A percentile compares a stretch with the other conserved stretches of the same genome.
These are phyloP conservation scores for Rhynchosporium agropyri DNA, from an alignment of 2,329 filamentous ascomycete species.

Conservation along the genomic window DNA sequence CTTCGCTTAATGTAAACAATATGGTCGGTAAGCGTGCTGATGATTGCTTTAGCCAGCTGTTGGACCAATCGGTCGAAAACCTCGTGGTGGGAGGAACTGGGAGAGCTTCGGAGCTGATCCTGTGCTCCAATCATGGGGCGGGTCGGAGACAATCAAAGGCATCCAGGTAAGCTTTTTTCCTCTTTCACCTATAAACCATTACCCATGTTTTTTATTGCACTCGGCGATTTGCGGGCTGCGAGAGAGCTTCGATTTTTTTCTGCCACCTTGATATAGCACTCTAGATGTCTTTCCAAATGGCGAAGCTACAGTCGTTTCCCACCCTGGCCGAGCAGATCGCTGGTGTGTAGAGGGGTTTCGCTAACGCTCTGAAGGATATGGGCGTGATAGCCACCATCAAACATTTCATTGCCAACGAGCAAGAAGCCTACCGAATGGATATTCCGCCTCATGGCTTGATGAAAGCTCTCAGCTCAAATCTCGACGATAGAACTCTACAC, in stretches of 20 bases:
- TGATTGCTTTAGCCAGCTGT: constrained; percentile 48
- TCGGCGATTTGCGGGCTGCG: no score
- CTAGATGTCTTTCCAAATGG: no score
- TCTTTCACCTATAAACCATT: not conserved
- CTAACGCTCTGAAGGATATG: not conserved
- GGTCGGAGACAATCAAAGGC: constrained; percentile 55
- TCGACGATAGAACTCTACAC: constrained; percentile 62
- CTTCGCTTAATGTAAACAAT: not conserved
- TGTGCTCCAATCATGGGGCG: constrained; percentile 59
- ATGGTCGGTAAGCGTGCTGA: not conserved
- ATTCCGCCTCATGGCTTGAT: constrained; percentile 40
- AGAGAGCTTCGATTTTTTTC: no score
- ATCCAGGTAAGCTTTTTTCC: constrained; percentile 48
- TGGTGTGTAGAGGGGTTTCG: not conserved
- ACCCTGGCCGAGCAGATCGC: not conserved
- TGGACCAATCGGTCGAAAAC: constrained; percentile 72
- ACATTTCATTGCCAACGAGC: constrained; percentile 57
- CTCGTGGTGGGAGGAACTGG: constrained; percentile 74
- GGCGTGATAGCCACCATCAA: constrained; percentile 55
- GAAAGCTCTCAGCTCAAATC: constrained; percentile 48
- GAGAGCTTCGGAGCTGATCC: constrained; percentile 75
- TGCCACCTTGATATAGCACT: no score
- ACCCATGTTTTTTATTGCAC: not conserved
- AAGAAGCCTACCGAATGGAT: constrained; percentile 41
- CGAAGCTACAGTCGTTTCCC: no score